Base-by-base conservation (phyloP, 139 green algal genomes). In the Micromonas commoda region DNA sequence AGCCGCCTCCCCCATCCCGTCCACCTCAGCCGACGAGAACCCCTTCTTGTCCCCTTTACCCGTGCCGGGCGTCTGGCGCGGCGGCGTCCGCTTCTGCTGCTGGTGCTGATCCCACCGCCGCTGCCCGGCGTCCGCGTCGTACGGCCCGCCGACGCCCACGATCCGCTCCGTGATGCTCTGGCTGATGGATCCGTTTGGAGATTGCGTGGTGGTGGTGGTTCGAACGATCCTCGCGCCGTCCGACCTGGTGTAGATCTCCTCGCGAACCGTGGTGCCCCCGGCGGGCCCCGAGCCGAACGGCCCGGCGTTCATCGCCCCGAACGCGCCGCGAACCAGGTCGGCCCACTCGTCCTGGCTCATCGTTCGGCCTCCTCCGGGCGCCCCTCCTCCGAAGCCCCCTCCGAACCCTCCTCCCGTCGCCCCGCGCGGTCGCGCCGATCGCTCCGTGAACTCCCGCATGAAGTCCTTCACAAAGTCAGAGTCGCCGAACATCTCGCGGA, bases 371-470 rank as follows among this genome's bases (percentile, higher is more conserved):
- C 24, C 28, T 31, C 54, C 54, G 24, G 54, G 24, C 54, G 54
- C 54, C 54, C 24, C 28, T 65, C 54, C n/a, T 65, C 2, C 54
- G 24, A n/a, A 24, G 24, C 60, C 24, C 5, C 24, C 24, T 21
- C 16, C 9, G 60, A 68, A 68, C 60, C 60, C 60, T 6, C 64
- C 29, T 4, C 26, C 26, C 16, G 26, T 29, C 32, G 23, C 32
- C 26, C 64, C 64, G 64, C n/a, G n/a, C 61, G 61, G 4, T 20
- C 19, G 19, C 20, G 20, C 52, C 52, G 19, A 63, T 63, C 52
- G 53, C 26, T 39, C 20, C 37, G 23, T 39, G 68, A 75, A 32
- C 6, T 75, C 68, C 20, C 68, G 37, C 68, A 75, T n/a, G 37
- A 75, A 75, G 53, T 26, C 33, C 68, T 38, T 57, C 45, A 57